Percentiles rank a stretch among this genome's conserved stretches.
These are phyloP conservation scores for Elsinoe batatas DNA, from an alignment of 2,329 filamentous ascomycete species.

Conservation along the genomic window DNA sequence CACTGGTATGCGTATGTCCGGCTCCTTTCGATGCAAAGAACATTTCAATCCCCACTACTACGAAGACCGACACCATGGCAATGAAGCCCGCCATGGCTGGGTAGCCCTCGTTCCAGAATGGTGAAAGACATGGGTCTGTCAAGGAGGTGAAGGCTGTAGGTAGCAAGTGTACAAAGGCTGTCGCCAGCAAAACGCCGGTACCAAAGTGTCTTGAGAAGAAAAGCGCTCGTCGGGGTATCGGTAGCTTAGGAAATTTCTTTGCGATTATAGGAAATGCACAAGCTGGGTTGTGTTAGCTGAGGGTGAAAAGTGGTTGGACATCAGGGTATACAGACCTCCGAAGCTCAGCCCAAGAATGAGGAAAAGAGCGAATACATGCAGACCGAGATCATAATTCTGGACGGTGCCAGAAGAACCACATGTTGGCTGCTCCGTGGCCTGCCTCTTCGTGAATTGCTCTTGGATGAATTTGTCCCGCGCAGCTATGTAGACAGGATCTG, in stretches of 20 bases:
- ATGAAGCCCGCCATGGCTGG: slow-evolving; percentile 70
- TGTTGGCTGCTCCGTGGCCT: slow-evolving; percentile 33
- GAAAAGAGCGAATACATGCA: slow-evolving; percentile 49
- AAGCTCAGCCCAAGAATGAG: slow-evolving; percentile 48
- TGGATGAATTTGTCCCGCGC: not conserved
- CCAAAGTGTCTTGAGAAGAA: slow-evolving; percentile 52
- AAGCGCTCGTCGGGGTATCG: slow-evolving; percentile 48
- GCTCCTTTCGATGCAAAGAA: slow-evolving; percentile 67
- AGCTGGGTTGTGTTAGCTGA: slow-evolving; percentile 28
- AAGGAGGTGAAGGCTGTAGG: slow-evolving; percentile 53
- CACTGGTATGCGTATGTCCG: slow-evolving; percentile 46
- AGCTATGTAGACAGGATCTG: slow-evolving; percentile 11
- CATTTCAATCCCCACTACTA: slow-evolving; percentile 80
- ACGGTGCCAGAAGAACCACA: slow-evolving; percentile 42
- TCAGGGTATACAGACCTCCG: slow-evolving; percentile 30
- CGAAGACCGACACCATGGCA: slow-evolving; percentile 70
- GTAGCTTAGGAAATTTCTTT: slow-evolving; percentile 49
- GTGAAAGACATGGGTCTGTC: slow-evolving; percentile 58
- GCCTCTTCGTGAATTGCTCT: not conserved
- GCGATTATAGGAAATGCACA: slow-evolving; percentile 54
- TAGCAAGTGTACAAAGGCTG: slow-evolving; percentile 50
- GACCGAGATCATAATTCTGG: slow-evolving; percentile 44
- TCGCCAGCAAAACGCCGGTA: slow-evolving; percentile 48
- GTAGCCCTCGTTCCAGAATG: slow-evolving; percentile 71
- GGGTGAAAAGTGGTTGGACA: not conserved